Evolutionary conservation across 2,329 filamentous ascomycete genomes (phyloP).

Genomic region (Colletotrichum sp.): DNA sequence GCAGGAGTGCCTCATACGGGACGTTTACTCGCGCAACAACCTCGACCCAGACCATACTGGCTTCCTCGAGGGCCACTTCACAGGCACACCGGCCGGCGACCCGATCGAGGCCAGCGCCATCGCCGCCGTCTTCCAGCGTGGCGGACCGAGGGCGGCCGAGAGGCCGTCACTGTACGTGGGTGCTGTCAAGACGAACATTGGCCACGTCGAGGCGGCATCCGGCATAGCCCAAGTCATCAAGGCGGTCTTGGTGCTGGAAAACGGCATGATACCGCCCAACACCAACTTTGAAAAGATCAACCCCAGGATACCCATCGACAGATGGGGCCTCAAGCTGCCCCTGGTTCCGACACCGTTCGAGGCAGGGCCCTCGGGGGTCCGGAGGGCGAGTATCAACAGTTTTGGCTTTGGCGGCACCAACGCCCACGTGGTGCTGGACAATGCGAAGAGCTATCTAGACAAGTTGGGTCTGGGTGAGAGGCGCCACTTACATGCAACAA

Average conservation of each 20-base stretch:
- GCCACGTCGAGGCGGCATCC: background rate
- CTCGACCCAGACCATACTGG: background rate
- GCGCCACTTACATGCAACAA: background rate
- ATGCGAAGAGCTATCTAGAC: background rate
- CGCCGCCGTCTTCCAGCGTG: conserved; percentile 41
- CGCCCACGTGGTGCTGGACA: conserved; percentile 26
- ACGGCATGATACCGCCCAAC: background rate
- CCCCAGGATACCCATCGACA: background rate
- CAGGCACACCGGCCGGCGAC: conserved; percentile 57
- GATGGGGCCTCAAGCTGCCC: background rate
- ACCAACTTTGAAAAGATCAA: background rate
- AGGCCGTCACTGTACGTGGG: conserved; percentile 23
- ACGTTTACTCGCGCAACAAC: background rate
- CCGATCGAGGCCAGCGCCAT: conserved; percentile 56
- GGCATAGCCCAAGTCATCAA: background rate
- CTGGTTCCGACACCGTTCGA: conserved; percentile 22
- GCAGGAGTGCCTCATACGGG: conserved; percentile 5
- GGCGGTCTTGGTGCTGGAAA: background rate
- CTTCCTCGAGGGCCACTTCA: conserved; percentile 5
- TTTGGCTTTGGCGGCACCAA: conserved; percentile 33
- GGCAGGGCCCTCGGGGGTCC: background rate
- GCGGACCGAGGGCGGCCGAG: conserved; percentile 24
- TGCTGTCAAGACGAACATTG: conserved; percentile 25
- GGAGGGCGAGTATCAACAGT: conserved; percentile 28
- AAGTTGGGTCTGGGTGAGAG: background rate